Evolutionary conservation across 192 early-diverging fungal genomes (phyloP), one percentile per base, ranked within the genome.

Genomic region (Umbelopsis isabellina): DNA sequence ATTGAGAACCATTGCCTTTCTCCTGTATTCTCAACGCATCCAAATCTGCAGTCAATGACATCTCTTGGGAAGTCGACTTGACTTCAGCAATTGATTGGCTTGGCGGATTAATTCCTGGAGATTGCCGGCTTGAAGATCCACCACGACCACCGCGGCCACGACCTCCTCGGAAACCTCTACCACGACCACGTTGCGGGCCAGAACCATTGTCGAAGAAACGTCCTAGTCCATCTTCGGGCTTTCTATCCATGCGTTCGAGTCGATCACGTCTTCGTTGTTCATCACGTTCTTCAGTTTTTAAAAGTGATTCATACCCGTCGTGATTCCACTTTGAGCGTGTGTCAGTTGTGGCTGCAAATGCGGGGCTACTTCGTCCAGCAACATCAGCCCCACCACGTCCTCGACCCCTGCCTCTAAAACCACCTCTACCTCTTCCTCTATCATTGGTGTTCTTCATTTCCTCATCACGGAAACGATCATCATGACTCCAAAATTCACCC

Each of bases 401-500:
- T 30, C 65, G 72, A 45, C 27, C 47, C 50, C 47, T 41, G 18
- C 47, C 23, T 20, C 65, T 67, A 20, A 48, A 22, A 30, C 44
- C 48, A 37, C 66, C 66, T 23, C 37, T 47, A 48, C 66, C 52
- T 23, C 37, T 47, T 61, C 55, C 13, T 61, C 55, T 61, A 49
- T 68, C 65, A 47, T 35, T 67, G 16, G 58, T 70, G 48, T 86
- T 82, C 30, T 75, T 84, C 48, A 86, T 41, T 25, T 79, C 77
- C 70, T 82, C 85, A 6, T 78, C 81, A 61, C 83, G 73, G 66
- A 80, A 86, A 23, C 85, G 83, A 67, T 86, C 85, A 73, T 86
- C 85, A 65, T 86, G 85, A 27, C 83, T 81, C 85, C 85, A 86
- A 50, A 86, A 86, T 64, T 83, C 77, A 9, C 85, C 85, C 27